Base-by-base conservation (phyloP, 1,284 basidiomycete species). In the Rhodotorula sp. region DNA sequence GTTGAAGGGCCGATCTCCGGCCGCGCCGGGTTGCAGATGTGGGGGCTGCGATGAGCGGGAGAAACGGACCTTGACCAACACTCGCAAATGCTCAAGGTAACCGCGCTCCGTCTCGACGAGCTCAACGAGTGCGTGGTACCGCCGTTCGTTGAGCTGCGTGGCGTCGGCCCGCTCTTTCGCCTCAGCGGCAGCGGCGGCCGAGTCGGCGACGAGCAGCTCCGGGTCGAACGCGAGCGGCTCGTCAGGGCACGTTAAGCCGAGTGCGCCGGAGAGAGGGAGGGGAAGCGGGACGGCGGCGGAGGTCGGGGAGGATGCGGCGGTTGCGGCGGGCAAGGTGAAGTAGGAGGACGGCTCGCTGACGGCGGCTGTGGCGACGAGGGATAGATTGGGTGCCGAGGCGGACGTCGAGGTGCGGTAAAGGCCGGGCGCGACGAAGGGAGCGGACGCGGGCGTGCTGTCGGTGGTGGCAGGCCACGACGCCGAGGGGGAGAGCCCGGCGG, bases 51-150 rank as follows among this genome's bases (percentile, higher is more conserved):
- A 21, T 12, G 61, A 8, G 12, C 10, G 36, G 32, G 17, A 37
- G 46, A 29, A 34, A 54, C 86, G 76, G 80, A 91, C 91, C 75
- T 86, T 86, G 58, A 93, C 89, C 55, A 97, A 85, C 22, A 86
- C 86, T 69, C 88, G 86, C 75, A 97, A 81, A 80, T 94, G 91
- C 64, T 85, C 82, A 22, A 93, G 85, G 80, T 96, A 97, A 12
- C 87, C 87, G 29, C 88, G 84, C 82, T 97, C 94, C 0, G 92
- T 94, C 71, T 87, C 85, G 46, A 95, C 85, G 46, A 97, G 84
- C 82, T 97, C 94, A 77, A 86, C 84, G 69, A 93, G 84, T 3
- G 89, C 89, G 76, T 92, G 88, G 72, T 86, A 88, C 21, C 71
- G 70, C 57, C 72, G 72, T 59, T 70, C 69, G 57, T 69, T 66